Base-by-base conservation (phyloP, 805 yeast species). In the Myxozyma mucilagina region DNA sequence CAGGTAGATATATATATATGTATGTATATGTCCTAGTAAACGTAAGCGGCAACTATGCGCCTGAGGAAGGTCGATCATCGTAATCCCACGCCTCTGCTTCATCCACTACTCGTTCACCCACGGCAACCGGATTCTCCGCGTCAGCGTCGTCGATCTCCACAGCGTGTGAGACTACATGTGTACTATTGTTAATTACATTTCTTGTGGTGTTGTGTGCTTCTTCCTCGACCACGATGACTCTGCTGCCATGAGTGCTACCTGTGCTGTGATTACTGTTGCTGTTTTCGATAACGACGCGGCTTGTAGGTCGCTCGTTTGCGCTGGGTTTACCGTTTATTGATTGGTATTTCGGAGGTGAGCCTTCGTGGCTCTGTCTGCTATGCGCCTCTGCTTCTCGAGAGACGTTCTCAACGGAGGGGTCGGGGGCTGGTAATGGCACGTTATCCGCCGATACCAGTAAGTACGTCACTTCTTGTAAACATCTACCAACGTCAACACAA, bases 401-500 rank as follows among this genome's bases (percentile, higher is more conserved):
- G 16, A 39, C 34, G 29, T 9, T 10, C 18, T 38, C 48, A 11
- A 48, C 53, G 29, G 16, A 31, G 42, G 32, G 49, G 9, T 31
- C 13, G 3, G 53, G 44, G 32, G 39, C 32, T 13, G 61, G 58
- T 1, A 56, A 48, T 4, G 60, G 66, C 2, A 59, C 32, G 18
- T 56, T 51, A 24, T 59, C 57, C 9, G 65, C 64, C 44, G 50
- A 60, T 34, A 61, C 62, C n/a, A 63, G 49, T 20, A 63, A 55
- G 45, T 63, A 63, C 4, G 67, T 54, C 16, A 63, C 62, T 43
- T 63, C 67, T 35, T 63, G 65, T 32, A 63, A 39, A 36, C 67
- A 63, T 52, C 65, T 61, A 50, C n/a, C 13, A 18, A 13, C 6
- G 3, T 3, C 4, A 24, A 35, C 24, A 45, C 32, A 11, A 4